Conservation (phyloP, 371 early-diverging fungal species). For the Syncephalastrum sp. region DNA sequence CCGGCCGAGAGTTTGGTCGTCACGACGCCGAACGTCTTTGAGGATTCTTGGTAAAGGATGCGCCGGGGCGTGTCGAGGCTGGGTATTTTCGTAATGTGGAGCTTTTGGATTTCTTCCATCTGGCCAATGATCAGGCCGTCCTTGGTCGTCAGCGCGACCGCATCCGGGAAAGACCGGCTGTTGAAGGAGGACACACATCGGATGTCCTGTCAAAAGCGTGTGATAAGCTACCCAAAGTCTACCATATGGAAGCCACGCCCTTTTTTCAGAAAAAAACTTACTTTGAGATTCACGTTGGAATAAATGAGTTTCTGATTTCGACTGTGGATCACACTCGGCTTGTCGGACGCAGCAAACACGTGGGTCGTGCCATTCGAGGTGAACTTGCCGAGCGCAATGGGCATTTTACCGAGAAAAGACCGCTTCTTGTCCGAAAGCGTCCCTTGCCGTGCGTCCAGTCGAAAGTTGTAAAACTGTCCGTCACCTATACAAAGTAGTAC, state of each 20-base stretch:
- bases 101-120: slow-evolving; percentile 85
- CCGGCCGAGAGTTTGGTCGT: slow-evolving; percentile 41
- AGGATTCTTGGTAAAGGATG: slow-evolving; percentile 63
- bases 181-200: slow-evolving; percentile 70
- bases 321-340: slow-evolving; percentile 82
- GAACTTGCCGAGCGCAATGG: slow-evolving; percentile 71
- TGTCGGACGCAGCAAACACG: slow-evolving; percentile 88
- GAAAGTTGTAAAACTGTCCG: slow-evolving; percentile 76
- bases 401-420: slow-evolving; percentile 76
- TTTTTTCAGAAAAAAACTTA: slow-evolving; percentile 12
- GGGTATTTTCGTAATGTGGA: slow-evolving; percentile 80
- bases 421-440: slow-evolving; percentile 61
- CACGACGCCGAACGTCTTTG: slow-evolving; percentile 63
- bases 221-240: too few species aligned
- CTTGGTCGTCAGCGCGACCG: slow-evolving; percentile 70
- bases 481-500: slow-evolving; percentile 51
- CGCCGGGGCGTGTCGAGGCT: slow-evolving; percentile 74
- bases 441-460: slow-evolving; percentile 47
- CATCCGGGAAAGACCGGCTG: slow-evolving; percentile 57
- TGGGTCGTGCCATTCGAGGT: slow-evolving; percentile 54
- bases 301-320: slow-evolving; percentile 76
- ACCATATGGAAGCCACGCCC: neutral
- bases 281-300: slow-evolving; percentile 84
- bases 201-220: slow-evolving; percentile 45
- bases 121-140: slow-evolving; percentile 72